Evolutionary conservation across 2,329 filamentous ascomycete species (phyloP).

Genomic region (Fusarium dimerum): DNA sequence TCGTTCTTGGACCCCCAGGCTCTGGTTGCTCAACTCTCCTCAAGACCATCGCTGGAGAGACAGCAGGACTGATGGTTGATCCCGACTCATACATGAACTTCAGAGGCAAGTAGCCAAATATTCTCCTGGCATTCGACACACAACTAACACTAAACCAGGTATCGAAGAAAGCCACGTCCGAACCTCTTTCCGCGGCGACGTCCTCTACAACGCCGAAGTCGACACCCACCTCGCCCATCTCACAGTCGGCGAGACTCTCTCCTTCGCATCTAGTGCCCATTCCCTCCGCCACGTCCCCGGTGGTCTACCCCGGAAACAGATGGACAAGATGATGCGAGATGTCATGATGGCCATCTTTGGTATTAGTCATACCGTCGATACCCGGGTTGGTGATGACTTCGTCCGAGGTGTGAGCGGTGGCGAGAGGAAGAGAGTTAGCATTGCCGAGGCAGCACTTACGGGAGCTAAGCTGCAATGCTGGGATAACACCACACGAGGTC

Average conservation of each 20-base stretch:
- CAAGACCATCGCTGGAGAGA: conserved; percentile 56
- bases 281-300: conserved; percentile 57
- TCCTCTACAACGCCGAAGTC: conserved; percentile 65
- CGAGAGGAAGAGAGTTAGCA: conserved; percentile 76
- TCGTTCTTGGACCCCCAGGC: conserved; percentile 53
- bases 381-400: conserved; percentile 68
- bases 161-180: conserved; percentile 38
- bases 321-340: conserved; percentile 38
- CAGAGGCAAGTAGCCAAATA: conserved; percentile 41
- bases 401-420: conserved; percentile 75
- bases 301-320: conserved; percentile 11
- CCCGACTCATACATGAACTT: conserved; percentile 47
- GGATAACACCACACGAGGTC: conserved; percentile 33
- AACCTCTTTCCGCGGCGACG: conserved; percentile 51
- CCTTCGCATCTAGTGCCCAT: conserved; percentile 63
- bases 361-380: conserved; percentile 72
- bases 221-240: conserved; percentile 67
- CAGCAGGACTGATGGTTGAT: conserved; percentile 37
- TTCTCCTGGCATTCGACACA: rapidly evolving
- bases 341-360: conserved; percentile 76
- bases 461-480: conserved; percentile 33
- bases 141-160: conserved; percentile 14
- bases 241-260: conserved; percentile 65
- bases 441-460: conserved; percentile 62
- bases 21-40: conserved; percentile 58